Evolutionary conservation across 108 stramenopile genomes (phyloP), one percentile per base, ranked within the genome.

Genomic region (Heterococcus sp.): DNA sequence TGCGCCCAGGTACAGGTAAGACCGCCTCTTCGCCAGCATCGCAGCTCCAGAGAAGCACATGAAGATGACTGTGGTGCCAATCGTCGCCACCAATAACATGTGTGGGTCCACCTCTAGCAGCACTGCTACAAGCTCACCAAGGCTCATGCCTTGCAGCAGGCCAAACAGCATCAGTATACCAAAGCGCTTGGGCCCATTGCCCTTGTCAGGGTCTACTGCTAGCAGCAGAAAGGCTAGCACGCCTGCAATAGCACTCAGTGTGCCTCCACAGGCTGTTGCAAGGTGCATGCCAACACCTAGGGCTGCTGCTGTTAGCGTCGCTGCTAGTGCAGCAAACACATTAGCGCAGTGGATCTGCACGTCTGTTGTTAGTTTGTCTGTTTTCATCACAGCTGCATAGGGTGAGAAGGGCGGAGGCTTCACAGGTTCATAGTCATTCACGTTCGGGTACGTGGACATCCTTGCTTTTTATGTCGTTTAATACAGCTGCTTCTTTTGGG

Each of bases 1-100:
- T 30, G 84, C 87, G 29, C 84, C 86, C 32, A 88, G 86, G 87
- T 87, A 88, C 29, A 88, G 80, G 69, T 66, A 72, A 64, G 38
- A 37, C 37, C 87, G 38, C 21, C 82, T 36, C 72, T 87, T 75
- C 37, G 87, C n/a, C 28, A 85, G 8, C 31, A 88, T 39, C 3
- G 87, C 87, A 1, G 74, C 32, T 3, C 73, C 78, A 38, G 87
- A 39, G 8, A 88, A 88, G 86, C 72, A 68, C 31, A 30, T 66
- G 29, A 88, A 88, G 30, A 88, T 39, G 2, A 37, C 69, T 1
- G 70, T 38, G 8, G 87, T 87, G 70, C 65, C 74, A 35, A 84
- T 40, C 34, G 82, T 26, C 14, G 87, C 77, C 39, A 69, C 63
- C 2, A 87, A 33, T 3, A 86, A 35, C 4, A 88, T 74, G n/a